phyloP scores from a whole-genome alignment of 768 basidiomycete genomes.

The Hirschioporus abietinus region DNA sequence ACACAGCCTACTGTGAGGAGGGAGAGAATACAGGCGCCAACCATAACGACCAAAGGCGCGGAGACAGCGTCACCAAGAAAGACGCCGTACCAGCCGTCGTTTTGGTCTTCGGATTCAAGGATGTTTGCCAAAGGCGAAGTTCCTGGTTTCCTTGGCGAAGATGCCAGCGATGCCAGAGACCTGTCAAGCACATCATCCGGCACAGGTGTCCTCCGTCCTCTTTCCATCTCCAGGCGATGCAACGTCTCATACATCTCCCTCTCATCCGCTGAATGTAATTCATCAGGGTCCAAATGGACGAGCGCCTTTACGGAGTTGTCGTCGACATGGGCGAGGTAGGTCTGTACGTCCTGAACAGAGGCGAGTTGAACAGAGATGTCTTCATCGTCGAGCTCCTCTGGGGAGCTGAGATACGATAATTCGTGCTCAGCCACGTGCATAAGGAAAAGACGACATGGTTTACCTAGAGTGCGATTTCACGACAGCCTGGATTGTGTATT shows the following conservation, averaged over 20 bases:
- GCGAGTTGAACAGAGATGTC: constrained; percentile 1
- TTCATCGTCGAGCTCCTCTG: background rate
- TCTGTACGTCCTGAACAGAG: background rate
- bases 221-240: constrained; percentile 1
- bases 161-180: background rate
- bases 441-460: background rate
- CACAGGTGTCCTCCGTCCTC: background rate
- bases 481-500: constrained; percentile 1
- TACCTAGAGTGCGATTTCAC: background rate
- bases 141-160: background rate
- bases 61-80: background rate
- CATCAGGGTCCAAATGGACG: background rate
- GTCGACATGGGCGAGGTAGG: constrained; percentile 2
- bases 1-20: background rate
- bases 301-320: background rate
- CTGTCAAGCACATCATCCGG: constrained; percentile 3
- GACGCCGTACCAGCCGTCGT: background rate
- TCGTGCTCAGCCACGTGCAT: background rate
- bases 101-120: background rate
- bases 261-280: background rate
- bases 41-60: background rate
- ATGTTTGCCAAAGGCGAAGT: background rate
- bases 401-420: background rate
- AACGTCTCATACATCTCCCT: background rate
- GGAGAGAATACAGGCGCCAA: background rate